phyloP scores from a whole-genome alignment of 2,329 filamentous ascomycete genomes.

The Septoria linicola region DNA sequence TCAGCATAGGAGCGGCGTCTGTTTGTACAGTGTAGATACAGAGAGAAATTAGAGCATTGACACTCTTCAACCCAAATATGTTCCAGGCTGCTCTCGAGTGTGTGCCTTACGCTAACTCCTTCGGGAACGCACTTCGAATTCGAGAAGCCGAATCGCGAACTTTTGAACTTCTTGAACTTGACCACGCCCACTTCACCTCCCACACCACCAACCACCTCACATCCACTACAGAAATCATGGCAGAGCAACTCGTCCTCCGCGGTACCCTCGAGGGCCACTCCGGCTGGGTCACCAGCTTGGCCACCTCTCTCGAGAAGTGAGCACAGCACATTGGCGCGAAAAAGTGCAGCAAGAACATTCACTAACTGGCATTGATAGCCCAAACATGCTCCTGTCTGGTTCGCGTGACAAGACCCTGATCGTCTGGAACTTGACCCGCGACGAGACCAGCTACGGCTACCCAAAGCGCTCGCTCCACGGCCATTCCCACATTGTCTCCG shows the following conservation, averaged over 20 bases:
- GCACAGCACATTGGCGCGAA: slow-evolving; percentile 37
- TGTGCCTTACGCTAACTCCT: slow-evolving; percentile 2
- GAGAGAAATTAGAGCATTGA: background rate
- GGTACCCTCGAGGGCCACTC: slow-evolving; percentile 73
- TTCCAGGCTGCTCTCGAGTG: too few relatives aligned
- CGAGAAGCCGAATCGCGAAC: slow-evolving; percentile 4
- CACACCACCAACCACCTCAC: background rate
- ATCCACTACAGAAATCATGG: slow-evolving; percentile 32
- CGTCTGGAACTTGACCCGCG: slow-evolving; percentile 99
- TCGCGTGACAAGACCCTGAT: slow-evolving; percentile 98
- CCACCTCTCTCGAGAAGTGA: slow-evolving; percentile 97
- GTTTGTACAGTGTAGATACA: slow-evolving; percentile 10
- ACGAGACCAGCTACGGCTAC: slow-evolving; percentile 97
- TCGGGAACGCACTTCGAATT: slow-evolving; percentile 2
- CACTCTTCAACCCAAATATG: too few relatives aligned
- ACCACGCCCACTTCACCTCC: background rate
- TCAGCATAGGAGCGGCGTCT: slow-evolving; percentile 1
- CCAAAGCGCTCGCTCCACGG: slow-evolving; percentile 98
- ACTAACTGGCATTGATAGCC: slow-evolving; percentile 54
- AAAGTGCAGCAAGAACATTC: slow-evolving; percentile 1
- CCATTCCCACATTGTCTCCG: slow-evolving; percentile 99
- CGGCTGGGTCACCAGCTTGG: slow-evolving; percentile 98
- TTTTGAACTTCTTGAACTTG: background rate
- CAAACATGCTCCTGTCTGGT: slow-evolving; percentile 98
- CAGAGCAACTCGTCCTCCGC: slow-evolving; percentile 46